Conservation (phyloP, 164 flowering plant genomes). For the Sedum album region DNA sequence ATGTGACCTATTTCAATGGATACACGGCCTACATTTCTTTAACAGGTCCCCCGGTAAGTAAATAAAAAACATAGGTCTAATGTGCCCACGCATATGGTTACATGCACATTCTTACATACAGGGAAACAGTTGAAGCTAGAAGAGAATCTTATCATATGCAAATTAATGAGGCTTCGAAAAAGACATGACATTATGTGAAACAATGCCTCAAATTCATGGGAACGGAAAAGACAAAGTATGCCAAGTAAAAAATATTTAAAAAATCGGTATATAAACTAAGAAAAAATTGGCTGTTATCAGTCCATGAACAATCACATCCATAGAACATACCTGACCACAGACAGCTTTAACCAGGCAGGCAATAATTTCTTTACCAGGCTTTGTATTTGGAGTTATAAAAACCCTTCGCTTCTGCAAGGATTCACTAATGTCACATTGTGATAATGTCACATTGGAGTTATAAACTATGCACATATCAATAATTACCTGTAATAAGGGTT, state of each 20-base stretch:
- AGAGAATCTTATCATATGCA: neutral
- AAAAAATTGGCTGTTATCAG: neutral
- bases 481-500: constrained; percentile 63
- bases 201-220: neutral
- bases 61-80: neutral
- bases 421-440: neutral
- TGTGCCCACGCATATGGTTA: neutral
- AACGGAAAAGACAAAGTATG: neutral
- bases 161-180: neutral
- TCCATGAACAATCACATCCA: constrained; percentile 1
- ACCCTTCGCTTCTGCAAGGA: constrained; percentile 64
- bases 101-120: too few relatives aligned
- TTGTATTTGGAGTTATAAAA: constrained; percentile 61
- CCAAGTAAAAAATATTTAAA: neutral
- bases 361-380: constrained; percentile 64
- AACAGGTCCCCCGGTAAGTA: neutral
- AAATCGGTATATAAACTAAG: neutral
- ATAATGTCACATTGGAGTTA: neutral
- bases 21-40: neutral
- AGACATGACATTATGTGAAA: neutral
- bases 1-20: neutral
- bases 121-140: neutral
- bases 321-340: constrained; percentile 58
- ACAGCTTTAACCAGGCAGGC: constrained; percentile 67
- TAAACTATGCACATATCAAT: neutral